Base-by-base conservation (phyloP, 2,329 filamentous ascomycete genomes). In the Neonectria punicea region DNA sequence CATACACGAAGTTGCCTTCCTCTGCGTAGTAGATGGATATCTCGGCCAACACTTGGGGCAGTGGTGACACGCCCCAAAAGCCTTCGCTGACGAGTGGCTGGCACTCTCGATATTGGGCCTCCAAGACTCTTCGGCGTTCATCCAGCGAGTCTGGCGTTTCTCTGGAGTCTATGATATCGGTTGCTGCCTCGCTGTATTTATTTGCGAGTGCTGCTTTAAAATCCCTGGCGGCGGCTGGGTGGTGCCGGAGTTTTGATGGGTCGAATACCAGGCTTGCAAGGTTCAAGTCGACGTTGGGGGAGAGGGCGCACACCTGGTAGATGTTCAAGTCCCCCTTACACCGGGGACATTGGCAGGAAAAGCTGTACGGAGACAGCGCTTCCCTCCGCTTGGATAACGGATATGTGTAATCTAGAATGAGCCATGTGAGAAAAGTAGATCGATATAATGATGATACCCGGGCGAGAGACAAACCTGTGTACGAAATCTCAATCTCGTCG, bases 401-500 rank as follows among this genome's bases (percentile, higher is more conserved):
- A 50, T 81, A 76, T 3, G 82, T 85, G 66, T 81, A 82, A 62
- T 88, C 86, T 88, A 46, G 20, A 41, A 41, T 5, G 25, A 49
- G 68, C 18, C 61, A 53, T 22, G 32, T 53, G n/a, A 32, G 36
- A 8, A 14, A 8, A 18, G n/a, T 44, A 53, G 34, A 20, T 25
- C 14, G 34, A 20, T 25, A 14, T 30, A 32, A n/a, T 10, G 34
- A 9, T 2, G 22, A 13, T 46, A n/a, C n/a, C 18, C 6, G n/a
- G 28, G 20, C 63, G 34, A 28, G 14, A 46, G 20, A 73, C 80
- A 64, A 77, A 85, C 88, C 87, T 39, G 88, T 86, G 68, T 90
- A 90, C 1, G 87, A 89, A 36, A 90, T 88, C 62, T 85, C 83
- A 58, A 90, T 83, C 77, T 90, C 86, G 28, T 89, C 83, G 8